Evolutionary conservation across 345 rosid genomes (phyloP).

Genomic region (Populus alba): DNA sequence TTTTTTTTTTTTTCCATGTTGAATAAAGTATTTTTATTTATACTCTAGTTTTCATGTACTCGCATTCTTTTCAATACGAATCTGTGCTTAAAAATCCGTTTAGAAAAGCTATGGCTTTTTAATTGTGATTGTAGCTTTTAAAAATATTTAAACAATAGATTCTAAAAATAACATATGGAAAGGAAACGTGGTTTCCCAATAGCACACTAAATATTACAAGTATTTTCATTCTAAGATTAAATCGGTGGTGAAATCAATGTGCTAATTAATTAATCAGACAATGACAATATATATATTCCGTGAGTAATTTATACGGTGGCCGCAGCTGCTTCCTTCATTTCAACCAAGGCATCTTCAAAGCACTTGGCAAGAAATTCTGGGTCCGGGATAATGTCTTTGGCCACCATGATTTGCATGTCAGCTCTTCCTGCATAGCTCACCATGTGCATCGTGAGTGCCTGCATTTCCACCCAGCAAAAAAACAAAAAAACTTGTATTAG

Average conservation of each 20-base stretch:
- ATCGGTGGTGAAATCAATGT: neutral
- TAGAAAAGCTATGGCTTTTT: too few species aligned
- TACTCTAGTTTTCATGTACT: too few species aligned
- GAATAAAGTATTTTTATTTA: too few species aligned
- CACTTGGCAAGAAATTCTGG: constrained; percentile 60
- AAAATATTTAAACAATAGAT: too few species aligned
- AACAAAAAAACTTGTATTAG: neutral
- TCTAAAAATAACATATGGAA: too few species aligned
- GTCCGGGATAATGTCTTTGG: constrained; percentile 62
- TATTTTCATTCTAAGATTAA: neutral
- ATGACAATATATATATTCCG: neutral
- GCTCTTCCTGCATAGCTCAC: constrained; percentile 61
- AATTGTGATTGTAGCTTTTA: too few species aligned
- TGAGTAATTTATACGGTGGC: neutral
- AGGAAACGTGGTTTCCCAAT: too few species aligned
- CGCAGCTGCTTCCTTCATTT: constrained; percentile 52
- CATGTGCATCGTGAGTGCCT: constrained; percentile 70
- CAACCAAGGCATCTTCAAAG: constrained; percentile 49
- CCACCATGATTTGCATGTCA: constrained; percentile 58
- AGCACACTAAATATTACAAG: too few species aligned
- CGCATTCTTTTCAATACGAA: too few species aligned
- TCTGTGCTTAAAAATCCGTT: too few species aligned
- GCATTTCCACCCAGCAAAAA: constrained; percentile 1
- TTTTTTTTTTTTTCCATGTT: too few species aligned
- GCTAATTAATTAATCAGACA: neutral